phyloP scores from a whole-genome alignment of 2,329 filamentous ascomycete species.

The Hypoxylon sp. region DNA sequence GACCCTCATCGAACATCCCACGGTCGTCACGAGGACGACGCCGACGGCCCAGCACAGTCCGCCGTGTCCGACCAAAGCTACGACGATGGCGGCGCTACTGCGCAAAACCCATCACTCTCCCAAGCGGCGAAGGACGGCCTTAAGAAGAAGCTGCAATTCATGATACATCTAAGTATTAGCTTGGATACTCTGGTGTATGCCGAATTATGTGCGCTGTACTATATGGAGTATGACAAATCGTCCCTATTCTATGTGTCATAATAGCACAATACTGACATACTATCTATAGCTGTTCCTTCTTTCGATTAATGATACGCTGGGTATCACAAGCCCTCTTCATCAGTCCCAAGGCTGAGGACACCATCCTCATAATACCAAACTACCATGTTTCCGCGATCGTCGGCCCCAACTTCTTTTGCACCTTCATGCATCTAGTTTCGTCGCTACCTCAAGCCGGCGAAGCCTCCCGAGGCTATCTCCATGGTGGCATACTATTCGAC shows the following conservation, averaged over 20 bases:
- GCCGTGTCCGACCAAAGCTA: slow-evolving; percentile 36
- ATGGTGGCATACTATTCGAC: slow-evolving; percentile 77
- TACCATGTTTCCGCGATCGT: slow-evolving; percentile 72
- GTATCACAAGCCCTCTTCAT: slow-evolving; percentile 74
- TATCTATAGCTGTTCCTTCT: slow-evolving; percentile 71
- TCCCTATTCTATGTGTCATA: slow-evolving; percentile 1
- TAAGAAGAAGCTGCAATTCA: slow-evolving; percentile 72
- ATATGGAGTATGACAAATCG: slow-evolving; percentile 73
- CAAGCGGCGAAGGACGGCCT: slow-evolving; percentile 56
- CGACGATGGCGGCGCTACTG: slow-evolving; percentile 26
- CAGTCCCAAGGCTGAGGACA: slow-evolving; percentile 72
- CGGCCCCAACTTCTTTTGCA: slow-evolving; percentile 72
- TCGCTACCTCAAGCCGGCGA: slow-evolving; percentile 71
- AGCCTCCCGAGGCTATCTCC: slow-evolving; percentile 74
- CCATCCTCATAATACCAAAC: slow-evolving; percentile 70
- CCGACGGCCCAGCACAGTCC: slow-evolving; percentile 41
- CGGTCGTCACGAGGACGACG: slow-evolving; percentile 46
- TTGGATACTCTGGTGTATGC: slow-evolving; percentile 75
- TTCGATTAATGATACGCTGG: slow-evolving; percentile 72
- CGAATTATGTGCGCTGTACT: slow-evolving; percentile 76
- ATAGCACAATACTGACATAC: slow-evolving; percentile 4
- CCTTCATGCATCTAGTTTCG: slow-evolving; percentile 71
- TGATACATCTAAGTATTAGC: slow-evolving; percentile 72
- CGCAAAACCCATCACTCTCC: slow-evolving; percentile 51
- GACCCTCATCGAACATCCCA: slow-evolving; percentile 50